Evolutionary conservation across 441 rosid species (phyloP).

Genomic region (Gossypium lobatum): DNA sequence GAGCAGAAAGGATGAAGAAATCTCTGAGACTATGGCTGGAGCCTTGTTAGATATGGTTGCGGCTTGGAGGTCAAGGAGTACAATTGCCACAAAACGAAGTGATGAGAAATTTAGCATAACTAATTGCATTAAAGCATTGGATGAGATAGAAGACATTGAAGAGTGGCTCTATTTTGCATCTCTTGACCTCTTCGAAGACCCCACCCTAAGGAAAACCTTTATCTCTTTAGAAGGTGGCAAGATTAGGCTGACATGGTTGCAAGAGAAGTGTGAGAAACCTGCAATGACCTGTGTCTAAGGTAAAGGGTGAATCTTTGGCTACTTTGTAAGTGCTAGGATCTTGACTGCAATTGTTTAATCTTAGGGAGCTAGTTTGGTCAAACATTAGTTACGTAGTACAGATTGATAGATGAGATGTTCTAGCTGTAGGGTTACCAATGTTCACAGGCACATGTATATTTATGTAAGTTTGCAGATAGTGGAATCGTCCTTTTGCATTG

Average conservation of each 20-base stretch:
- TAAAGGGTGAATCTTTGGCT: constrained; percentile 1
- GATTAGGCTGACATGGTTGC: constrained; percentile 50
- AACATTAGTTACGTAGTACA: not conserved
- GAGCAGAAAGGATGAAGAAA: constrained; percentile 34
- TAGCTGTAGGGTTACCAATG: not conserved
- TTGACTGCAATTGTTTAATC: not conserved
- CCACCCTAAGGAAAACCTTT: constrained; percentile 51
- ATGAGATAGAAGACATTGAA: constrained; percentile 47
- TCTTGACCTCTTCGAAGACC: constrained; percentile 62
- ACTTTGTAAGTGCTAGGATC: constrained; percentile 1
- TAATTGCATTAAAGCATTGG: constrained; percentile 58
- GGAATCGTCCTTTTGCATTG: not conserved
- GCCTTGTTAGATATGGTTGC: constrained; percentile 56
- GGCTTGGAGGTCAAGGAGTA: constrained; percentile 37
- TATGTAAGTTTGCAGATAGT: constrained; percentile 8
- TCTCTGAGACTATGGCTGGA: constrained; percentile 46
- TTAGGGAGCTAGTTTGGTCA: not conserved
- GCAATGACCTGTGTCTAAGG: constrained; percentile 11
- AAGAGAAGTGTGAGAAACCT: constrained; percentile 37
- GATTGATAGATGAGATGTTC: not conserved
- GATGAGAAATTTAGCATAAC: constrained; percentile 46
- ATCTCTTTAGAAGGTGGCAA: constrained; percentile 39
- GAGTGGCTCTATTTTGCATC: constrained; percentile 52
- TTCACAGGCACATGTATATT: not conserved
- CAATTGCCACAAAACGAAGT: constrained; percentile 8